Conservation (phyloP, 768 basidiomycete species). For the Leucosporidium creatinivorum region DNA sequence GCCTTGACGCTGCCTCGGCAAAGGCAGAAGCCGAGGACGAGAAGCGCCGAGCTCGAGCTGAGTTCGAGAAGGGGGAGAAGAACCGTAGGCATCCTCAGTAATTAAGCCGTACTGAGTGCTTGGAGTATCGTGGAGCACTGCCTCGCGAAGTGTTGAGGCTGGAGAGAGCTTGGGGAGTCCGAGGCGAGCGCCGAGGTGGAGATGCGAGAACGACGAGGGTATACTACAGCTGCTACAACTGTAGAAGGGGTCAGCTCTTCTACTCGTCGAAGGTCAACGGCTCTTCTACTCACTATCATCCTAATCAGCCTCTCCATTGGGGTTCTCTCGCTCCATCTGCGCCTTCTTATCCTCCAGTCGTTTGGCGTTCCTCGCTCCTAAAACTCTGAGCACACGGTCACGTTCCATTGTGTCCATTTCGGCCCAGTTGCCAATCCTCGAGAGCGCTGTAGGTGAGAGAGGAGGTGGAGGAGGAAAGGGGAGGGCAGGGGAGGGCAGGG, state of each 20-base stretch:
- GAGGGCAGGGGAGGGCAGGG: no score
- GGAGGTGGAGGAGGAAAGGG: no score
- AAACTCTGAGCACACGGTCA: constrained; percentile 12
- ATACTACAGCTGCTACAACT: neutral
- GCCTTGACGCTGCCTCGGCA: no score
- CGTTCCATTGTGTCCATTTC: constrained; percentile 15
- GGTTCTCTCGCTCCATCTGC: constrained; percentile 1
- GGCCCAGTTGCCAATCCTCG: constrained; percentile 22
- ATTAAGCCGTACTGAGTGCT: no score
- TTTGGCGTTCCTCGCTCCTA: constrained; percentile 22
- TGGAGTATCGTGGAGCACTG: no score
- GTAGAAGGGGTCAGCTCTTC: neutral
- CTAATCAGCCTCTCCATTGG: neutral
- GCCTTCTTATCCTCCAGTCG: constrained; percentile 21
- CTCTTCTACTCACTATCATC: neutral
- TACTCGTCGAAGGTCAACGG: neutral
- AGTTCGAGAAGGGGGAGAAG: no score
- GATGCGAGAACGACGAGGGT: neutral
- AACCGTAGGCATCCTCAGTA: no score
- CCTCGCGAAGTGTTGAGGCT: no score
- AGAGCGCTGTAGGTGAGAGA: constrained; percentile 14
- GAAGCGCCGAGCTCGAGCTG: neutral
- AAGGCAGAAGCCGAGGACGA: no score
- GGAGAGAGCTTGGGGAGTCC: neutral
- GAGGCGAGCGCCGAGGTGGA: neutral